phyloP scores from a whole-genome alignment of 129 eudicot species.

The Oenanthe sinensis region DNA sequence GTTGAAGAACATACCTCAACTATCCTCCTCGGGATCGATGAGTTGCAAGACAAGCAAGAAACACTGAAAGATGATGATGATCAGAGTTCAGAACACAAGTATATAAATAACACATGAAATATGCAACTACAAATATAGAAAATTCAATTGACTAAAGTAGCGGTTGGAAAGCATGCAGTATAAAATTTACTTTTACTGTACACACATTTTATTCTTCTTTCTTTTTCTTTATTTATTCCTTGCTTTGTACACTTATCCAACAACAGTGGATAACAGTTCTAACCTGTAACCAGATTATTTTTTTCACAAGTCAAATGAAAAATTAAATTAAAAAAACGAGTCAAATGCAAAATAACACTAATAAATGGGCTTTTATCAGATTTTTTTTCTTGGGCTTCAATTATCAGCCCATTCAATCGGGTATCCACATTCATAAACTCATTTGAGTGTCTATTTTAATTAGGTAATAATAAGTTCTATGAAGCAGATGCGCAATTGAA shows the following conservation, averaged over 20 bases:
- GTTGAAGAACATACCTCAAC: slow-evolving; percentile 1
- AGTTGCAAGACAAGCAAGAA: neutral
- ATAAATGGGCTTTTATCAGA: neutral
- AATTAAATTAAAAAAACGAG: too few species aligned
- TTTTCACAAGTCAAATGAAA: too few species aligned
- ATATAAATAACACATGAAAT: neutral
- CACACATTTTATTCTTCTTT: neutral
- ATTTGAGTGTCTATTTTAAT: too few species aligned
- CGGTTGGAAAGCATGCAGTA: neutral
- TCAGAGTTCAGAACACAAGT: neutral
- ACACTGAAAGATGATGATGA: neutral
- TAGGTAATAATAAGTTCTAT: too few species aligned
- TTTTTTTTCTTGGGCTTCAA: neutral
- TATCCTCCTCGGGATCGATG: neutral
- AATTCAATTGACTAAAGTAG: neutral
- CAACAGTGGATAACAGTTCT: neutral
- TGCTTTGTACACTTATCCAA: neutral
- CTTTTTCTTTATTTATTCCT: slow-evolving; percentile 3
- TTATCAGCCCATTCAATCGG: neutral
- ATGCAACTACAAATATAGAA: neutral
- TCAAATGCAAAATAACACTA: neutral
- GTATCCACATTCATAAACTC: neutral
- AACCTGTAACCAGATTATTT: neutral
- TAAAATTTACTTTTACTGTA: neutral
- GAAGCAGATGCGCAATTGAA: too few species aligned